Evolutionary conservation across 2,329 filamentous ascomycete genomes (phyloP).

Genomic region (Arthrobotrys sphaeroides): DNA sequence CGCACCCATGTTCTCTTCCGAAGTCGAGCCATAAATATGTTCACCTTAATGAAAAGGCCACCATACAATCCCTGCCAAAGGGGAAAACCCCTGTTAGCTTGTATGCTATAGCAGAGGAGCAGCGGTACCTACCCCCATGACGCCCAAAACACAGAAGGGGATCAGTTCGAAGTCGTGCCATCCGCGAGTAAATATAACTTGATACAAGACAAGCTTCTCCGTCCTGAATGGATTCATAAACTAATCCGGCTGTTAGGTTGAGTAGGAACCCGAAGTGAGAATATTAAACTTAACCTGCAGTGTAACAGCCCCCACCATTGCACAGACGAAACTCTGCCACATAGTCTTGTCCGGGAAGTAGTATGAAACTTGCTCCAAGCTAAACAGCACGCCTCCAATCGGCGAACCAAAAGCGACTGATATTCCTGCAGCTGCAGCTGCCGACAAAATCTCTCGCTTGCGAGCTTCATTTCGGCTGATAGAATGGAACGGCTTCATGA

Average conservation of each 20-base stretch:
- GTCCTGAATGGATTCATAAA: constrained; percentile 87
- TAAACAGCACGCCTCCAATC: constrained; percentile 93
- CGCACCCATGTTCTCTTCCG: constrained; percentile 73
- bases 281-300: constrained; percentile 72
- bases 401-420: constrained; percentile 94
- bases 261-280: neutral
- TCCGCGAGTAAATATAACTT: constrained; percentile 87
- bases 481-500: constrained; percentile 85
- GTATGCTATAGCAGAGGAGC: too few species aligned
- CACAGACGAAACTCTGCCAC: constrained; percentile 99
- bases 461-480: constrained; percentile 93
- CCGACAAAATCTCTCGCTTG: constrained; percentile 91
- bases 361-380: constrained; percentile 93
- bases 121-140: constrained; percentile 71
- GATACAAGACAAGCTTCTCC: constrained; percentile 93
- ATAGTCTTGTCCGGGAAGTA: constrained; percentile 99
- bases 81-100: neutral
- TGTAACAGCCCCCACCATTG: constrained; percentile 96
- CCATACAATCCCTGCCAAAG: constrained; percentile 80
- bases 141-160: constrained; percentile 84
- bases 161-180: constrained; percentile 96
- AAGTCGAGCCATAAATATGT: constrained; percentile 86
- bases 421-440: constrained; percentile 89
- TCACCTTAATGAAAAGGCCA: constrained; percentile 91
- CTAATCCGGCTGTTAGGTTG: neutral